Percentiles rank a stretch among this genome's conserved stretches.
These are phyloP conservation scores for Solanum aculeatissimum DNA, from an alignment of 305 asterid species.

Conservation along the genomic window DNA sequence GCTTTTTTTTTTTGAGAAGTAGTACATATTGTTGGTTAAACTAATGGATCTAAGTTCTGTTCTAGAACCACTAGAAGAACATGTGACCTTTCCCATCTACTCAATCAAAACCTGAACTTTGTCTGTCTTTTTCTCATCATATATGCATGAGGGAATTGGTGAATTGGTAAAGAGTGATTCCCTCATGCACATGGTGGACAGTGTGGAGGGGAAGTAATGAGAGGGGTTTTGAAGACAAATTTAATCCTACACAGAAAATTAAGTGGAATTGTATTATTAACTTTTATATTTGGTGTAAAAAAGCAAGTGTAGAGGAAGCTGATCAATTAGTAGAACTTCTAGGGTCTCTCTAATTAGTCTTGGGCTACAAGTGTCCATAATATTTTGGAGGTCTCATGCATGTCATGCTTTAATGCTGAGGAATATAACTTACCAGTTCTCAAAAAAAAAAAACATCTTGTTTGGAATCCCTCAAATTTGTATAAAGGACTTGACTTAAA, in stretches of 20 bases:
- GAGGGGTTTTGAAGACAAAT: neutral
- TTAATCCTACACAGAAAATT: neutral
- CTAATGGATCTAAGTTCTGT: neutral
- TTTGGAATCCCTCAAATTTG: neutral
- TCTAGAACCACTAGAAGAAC: neutral
- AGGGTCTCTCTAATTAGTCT: neutral
- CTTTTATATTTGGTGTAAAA: neutral
- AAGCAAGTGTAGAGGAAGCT: neutral
- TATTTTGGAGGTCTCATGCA: neutral
- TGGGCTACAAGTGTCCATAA: neutral
- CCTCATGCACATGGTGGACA: neutral
- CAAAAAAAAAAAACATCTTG: neutral
- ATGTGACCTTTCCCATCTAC: neutral
- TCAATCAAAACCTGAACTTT: neutral
- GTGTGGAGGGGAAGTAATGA: neutral
- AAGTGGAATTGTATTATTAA: neutral
- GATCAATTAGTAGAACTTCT: neutral
- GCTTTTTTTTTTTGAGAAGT: no score
- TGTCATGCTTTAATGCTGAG: neutral
- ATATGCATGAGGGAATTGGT: neutral
- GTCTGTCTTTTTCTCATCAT: neutral
- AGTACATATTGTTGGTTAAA: neutral
- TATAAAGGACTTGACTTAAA: neutral
- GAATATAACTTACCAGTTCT: neutral
- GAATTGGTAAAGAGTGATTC: neutral